Base-by-base conservation (phyloP, 2,329 filamentous ascomycete genomes). In the Sporothrix brasiliensis region DNA sequence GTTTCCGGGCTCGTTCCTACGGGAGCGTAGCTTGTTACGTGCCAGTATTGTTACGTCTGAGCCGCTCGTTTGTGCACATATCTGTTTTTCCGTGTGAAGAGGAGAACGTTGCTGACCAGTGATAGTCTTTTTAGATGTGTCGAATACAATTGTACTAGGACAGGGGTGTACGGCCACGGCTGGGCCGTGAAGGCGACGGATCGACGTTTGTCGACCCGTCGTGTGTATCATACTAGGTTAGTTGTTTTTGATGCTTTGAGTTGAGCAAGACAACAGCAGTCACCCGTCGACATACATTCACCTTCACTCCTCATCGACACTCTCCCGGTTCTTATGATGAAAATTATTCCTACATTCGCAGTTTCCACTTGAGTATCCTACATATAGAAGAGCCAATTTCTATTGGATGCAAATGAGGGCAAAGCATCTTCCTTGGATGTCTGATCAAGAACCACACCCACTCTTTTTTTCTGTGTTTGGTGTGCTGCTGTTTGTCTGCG, bases 311-410 rank as follows among this genome's bases (percentile, higher is more conserved):
- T 47, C 60, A n/a, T 24, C 72, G 71, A 16, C 44, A 5, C 67
- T 60, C 39, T 73, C 67, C 67, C 69, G 68, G 69, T 75, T 78
- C 77, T 76, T 63, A 88, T 91, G 89, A 92, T 91, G 89, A 91
- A 91, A 89, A 80, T 86, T 86, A 84, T 89, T 87, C 80, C 85
- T 83, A 87, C 84, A 92, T 92, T 93, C 90, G 91, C 91, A 93
- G 91, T 93, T 93, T 93, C 88, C 90, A 92, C 91, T 91, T 84
- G 89, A 91, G 88, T 86, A 74, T 71, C 72, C 71, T 44, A 70
- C 86, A 85, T 60, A 60, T 71, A 76, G 63, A 66, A 79, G 88
- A 90, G 89, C 88, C 88, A 88, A 85, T 63, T 83, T 82, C 81
- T 82, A 75, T 30, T 67, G 86, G 85, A 86, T 73, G 85, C 83